These are phyloP conservation scores for Fusarium torulosum DNA, from an alignment of 2,329 filamentous ascomycete genomes.

Conservation along the genomic window DNA sequence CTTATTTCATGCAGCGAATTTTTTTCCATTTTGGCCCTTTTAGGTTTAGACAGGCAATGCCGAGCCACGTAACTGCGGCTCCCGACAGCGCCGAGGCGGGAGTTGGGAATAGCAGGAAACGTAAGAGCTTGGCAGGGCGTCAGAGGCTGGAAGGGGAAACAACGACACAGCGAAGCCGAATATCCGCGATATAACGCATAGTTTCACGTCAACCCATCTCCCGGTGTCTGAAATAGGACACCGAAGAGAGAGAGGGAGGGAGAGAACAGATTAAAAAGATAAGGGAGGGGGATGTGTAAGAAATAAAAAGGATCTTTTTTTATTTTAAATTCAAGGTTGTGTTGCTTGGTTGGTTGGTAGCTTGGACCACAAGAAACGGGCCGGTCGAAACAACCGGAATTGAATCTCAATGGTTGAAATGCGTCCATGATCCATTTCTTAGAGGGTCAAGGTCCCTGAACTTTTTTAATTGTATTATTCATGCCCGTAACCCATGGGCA, in stretches of 20 bases:
- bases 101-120: constrained; percentile 31
- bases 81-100: constrained; percentile 38
- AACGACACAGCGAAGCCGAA: constrained; percentile 2
- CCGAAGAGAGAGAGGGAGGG: constrained; percentile 12
- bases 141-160: background rate
- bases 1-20: constrained; percentile 31
- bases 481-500: constrained; percentile 11
- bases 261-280: background rate
- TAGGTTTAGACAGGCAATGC: constrained; percentile 21
- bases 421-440: constrained; percentile 10
- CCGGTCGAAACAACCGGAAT: constrained; percentile 8
- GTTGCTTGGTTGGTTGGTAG: background rate
- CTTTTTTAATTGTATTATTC: background rate
- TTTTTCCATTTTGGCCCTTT: constrained; percentile 19
- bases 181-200: constrained; percentile 4
- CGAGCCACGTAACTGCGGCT: constrained; percentile 33
- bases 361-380: constrained; percentile 18
- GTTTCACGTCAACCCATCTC: constrained; percentile 1
- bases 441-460: constrained; percentile 22
- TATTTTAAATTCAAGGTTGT: constrained; percentile 6
- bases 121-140: constrained; percentile 28
- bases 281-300: constrained; percentile 6
- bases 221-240: constrained; percentile 40
- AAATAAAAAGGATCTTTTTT: background rate
- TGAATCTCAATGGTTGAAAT: constrained; percentile 12